These are phyloP conservation scores for Penicillium sp. DNA, from an alignment of 2,329 filamentous ascomycete species.

Conservation along the genomic window DNA sequence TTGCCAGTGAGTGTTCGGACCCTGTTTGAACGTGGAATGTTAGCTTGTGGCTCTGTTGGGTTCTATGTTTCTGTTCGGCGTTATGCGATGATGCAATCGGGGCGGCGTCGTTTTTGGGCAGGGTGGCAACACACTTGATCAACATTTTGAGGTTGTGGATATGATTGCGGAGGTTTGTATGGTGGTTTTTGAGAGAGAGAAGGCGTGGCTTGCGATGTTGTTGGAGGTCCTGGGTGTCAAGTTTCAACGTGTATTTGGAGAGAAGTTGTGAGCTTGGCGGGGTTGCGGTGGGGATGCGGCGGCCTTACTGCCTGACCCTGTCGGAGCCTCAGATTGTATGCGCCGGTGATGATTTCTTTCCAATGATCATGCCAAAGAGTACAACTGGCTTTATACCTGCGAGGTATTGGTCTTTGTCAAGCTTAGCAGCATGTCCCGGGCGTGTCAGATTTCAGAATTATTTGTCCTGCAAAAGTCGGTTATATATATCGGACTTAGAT, in stretches of 20 bases:
- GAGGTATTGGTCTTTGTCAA: too few species aligned
- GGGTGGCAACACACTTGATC: constrained; percentile 48
- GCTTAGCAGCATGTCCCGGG: too few species aligned
- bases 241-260: constrained; percentile 13
- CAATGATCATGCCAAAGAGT: too few species aligned
- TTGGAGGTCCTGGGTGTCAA: constrained; percentile 6
- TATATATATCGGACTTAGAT: too few species aligned
- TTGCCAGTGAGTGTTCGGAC: constrained; percentile 97
- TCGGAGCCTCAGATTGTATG: constrained; percentile 13
- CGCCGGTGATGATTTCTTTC: too few species aligned
- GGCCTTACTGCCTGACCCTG: constrained; percentile 25
- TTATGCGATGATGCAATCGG: constrained; percentile 21
- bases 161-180: not conserved
- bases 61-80: constrained; percentile 4
- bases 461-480: too few species aligned
- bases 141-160: constrained; percentile 40
- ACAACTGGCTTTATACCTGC: too few species aligned
- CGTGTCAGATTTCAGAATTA: too few species aligned
- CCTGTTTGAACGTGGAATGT: constrained; percentile 49
- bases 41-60: constrained; percentile 12
- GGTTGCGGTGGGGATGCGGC: constrained; percentile 32
- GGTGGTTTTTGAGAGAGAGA: not conserved
- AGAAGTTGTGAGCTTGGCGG: constrained; percentile 28
- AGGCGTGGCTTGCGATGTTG: not conserved
- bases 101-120: not conserved